phyloP scores from a whole-genome alignment of 73 alveolate species.

The Effrenium voratum region DNA sequence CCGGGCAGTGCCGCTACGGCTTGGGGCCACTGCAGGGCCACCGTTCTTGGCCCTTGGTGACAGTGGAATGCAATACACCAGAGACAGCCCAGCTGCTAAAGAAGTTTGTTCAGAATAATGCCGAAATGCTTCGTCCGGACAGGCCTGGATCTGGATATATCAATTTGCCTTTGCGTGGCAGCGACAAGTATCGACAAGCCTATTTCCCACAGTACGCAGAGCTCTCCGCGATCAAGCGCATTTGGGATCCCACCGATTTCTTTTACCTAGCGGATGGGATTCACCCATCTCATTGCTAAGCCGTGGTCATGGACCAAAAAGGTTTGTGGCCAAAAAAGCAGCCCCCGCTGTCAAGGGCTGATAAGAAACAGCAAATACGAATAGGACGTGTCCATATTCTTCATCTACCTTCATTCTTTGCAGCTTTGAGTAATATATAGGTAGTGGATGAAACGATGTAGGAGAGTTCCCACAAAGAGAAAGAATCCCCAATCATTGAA shows the following conservation, averaged over 20 bases:
- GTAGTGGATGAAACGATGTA: too few relatives aligned
- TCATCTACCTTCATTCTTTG: too few relatives aligned
- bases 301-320: too few relatives aligned
- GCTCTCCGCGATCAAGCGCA: background rate
- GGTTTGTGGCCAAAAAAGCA: too few relatives aligned
- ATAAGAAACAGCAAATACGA: too few relatives aligned
- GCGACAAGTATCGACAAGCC: background rate
- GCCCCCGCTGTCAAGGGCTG: too few relatives aligned
- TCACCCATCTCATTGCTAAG: background rate
- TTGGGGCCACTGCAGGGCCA: background rate
- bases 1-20: background rate
- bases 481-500: too few relatives aligned
- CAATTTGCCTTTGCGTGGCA: background rate
- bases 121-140: background rate
- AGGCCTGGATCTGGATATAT: slow-evolving; percentile 7
- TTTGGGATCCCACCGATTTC: background rate
- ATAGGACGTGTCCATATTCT: too few relatives aligned
- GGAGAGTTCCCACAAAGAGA: too few relatives aligned
- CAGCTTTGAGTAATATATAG: too few relatives aligned
- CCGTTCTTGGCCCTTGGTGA: background rate
- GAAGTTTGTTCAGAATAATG: background rate
- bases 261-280: background rate
- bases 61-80: background rate
- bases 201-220: background rate
- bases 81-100: background rate